These are phyloP conservation scores for Blastobotrys arbuscula DNA, from an alignment of 1,139 yeast genomes.

Conservation along the genomic window DNA sequence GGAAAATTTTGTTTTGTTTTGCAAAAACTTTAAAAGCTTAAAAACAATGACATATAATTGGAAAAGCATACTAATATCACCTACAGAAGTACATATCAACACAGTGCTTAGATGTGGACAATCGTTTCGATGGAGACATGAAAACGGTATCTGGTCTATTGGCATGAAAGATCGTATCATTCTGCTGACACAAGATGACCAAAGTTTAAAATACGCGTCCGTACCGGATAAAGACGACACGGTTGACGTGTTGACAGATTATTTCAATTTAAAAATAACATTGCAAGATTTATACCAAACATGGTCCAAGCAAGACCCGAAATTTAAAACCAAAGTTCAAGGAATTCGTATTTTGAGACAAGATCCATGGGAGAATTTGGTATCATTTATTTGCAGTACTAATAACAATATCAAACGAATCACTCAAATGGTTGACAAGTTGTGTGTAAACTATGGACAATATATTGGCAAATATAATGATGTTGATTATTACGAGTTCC, in stretches of 20 bases:
- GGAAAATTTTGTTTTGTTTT: too few relatives aligned
- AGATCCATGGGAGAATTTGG: slow-evolving; percentile 93
- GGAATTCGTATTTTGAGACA: slow-evolving; percentile 85
- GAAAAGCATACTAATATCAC: slow-evolving; percentile 26
- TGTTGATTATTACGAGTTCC: slow-evolving; percentile 64
- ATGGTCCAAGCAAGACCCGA: slow-evolving; percentile 58
- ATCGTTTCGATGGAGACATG: slow-evolving; percentile 37
- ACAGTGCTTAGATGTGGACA: slow-evolving; percentile 86
- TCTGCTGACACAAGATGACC: slow-evolving; percentile 32
- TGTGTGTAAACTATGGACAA: slow-evolving; percentile 69
- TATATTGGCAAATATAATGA: slow-evolving; percentile 53
- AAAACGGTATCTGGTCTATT: slow-evolving; percentile 31
- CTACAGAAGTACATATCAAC: slow-evolving; percentile 52
- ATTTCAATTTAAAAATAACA: slow-evolving; percentile 60
- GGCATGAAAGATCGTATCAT: slow-evolving; percentile 35
- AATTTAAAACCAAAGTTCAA: slow-evolving; percentile 43
- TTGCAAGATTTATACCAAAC: slow-evolving; percentile 48
- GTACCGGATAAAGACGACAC: slow-evolving; percentile 19
- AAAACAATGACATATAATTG: slow-evolving; percentile 17
- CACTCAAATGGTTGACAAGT: slow-evolving; percentile 82
- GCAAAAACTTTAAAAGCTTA: too few relatives aligned
- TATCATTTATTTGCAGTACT: slow-evolving; percentile 91
- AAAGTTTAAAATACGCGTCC: slow-evolving; percentile 31
- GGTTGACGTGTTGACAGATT: slow-evolving; percentile 49
- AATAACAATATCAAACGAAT: slow-evolving; percentile 92